Percentiles rank a stretch among this genome's conserved stretches.
Conservation (phyloP, 2,329 filamentous ascomycete genomes). For the Chrysoporthe austroafricana region DNA sequence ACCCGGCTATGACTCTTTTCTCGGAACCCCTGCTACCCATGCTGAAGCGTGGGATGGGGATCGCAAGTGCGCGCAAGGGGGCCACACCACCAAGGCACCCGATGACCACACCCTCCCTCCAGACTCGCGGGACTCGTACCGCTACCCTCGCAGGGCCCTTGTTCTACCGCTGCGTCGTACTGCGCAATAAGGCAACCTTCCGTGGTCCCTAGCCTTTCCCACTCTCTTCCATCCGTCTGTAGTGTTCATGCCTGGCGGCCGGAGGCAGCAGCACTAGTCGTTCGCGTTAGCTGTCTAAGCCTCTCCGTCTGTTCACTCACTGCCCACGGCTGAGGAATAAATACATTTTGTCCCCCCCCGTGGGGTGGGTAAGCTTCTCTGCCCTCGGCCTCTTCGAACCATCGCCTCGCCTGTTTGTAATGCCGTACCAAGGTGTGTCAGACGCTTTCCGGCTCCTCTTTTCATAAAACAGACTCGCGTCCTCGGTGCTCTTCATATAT, state of each 20-base stretch:
- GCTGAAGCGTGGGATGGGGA: conserved; percentile 13
- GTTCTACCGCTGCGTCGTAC: conserved; percentile 22
- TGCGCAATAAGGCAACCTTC: conserved; percentile 23
- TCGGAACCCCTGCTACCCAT: conserved; percentile 7
- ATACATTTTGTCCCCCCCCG: conserved; percentile 25
- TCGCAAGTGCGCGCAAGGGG: conserved; percentile 9
- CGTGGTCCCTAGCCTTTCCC: conserved; percentile 15
- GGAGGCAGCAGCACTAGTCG: conserved; percentile 26
- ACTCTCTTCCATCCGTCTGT: conserved; percentile 16
- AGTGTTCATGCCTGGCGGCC: conserved; percentile 17
- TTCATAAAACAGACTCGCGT: conserved; percentile 9
- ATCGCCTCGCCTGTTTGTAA: background rate
- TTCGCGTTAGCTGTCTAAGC: conserved; percentile 9
- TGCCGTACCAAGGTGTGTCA: background rate
- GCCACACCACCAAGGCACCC: conserved; percentile 1
- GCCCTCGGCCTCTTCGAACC: conserved; percentile 28
- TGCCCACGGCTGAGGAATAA: conserved; percentile 31
- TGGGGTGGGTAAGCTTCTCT: conserved; percentile 24
- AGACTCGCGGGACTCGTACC: conserved; percentile 4
- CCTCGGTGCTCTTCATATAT: conserved; percentile 14
- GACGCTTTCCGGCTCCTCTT: conserved; percentile 1
- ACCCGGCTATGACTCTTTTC: conserved; percentile 17
- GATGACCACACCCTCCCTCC: background rate
- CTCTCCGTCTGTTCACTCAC: conserved; percentile 22
- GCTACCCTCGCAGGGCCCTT: conserved; percentile 11